Evolutionary conservation across 2,329 filamentous ascomycete genomes (phyloP).

Genomic region (Chrysoporthe deuterocubensis): DNA sequence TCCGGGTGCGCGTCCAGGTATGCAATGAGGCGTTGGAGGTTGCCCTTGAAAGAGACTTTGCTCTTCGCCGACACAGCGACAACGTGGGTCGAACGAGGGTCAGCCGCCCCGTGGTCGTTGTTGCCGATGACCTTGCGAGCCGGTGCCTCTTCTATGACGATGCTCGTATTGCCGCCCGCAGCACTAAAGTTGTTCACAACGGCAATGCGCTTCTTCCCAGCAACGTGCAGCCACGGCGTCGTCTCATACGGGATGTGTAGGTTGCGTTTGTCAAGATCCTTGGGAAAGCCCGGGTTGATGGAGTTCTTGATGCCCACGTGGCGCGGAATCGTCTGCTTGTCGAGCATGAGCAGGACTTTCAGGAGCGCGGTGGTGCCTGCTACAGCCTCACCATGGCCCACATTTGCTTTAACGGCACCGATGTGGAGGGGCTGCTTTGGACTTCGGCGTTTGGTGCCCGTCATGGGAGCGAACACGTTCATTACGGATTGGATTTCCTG

Average conservation of each 20-base stretch:
- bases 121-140: conserved; percentile 20
- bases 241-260: conserved; percentile 41
- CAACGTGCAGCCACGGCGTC: conserved; percentile 6
- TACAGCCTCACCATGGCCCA: conserved; percentile 51
- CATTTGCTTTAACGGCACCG: conserved; percentile 53
- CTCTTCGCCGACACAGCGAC: conserved; percentile 53
- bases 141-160: conserved; percentile 54
- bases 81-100: conserved; percentile 47
- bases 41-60: conserved; percentile 45
- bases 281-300: conserved; percentile 45
- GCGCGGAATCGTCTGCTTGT: conserved; percentile 48
- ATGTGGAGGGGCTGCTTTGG: conserved; percentile 44
- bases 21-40: conserved; percentile 40
- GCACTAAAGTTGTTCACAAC: conserved; percentile 56
- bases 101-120: conserved; percentile 25
- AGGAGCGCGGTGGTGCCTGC: conserved; percentile 46
- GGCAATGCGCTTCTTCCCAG: conserved; percentile 5
- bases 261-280: conserved; percentile 41
- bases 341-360: conserved; percentile 52
- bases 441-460: conserved; percentile 30
- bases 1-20: conserved; percentile 47
- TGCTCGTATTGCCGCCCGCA: conserved; percentile 60
- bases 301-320: conserved; percentile 50
- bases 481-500: conserved; percentile 66
- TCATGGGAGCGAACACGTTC: conserved; percentile 34